These are phyloP conservation scores for Rhodotorula paludigena DNA, from an alignment of 768 basidiomycete genomes.

Conservation along the genomic window DNA sequence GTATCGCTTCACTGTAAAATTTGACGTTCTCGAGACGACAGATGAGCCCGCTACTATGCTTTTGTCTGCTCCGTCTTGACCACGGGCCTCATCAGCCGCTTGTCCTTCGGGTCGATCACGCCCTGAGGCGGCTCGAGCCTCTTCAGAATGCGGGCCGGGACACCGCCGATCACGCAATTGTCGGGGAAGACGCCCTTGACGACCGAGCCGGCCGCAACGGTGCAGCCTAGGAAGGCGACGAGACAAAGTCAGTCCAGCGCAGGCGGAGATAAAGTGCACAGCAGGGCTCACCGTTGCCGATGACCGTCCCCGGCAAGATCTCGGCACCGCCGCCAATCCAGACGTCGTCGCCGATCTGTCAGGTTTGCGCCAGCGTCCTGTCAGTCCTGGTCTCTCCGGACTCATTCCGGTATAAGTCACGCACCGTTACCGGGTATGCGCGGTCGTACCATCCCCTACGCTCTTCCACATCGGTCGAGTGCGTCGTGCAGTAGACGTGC, in stretches of 20 bases:
- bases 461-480: conserved; percentile 30
- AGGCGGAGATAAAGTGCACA: background rate
- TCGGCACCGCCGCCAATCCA: conserved; percentile 32
- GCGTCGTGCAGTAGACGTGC: conserved; percentile 37
- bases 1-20: too few relatives aligned
- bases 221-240: background rate
- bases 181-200: conserved; percentile 35
- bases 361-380: too few relatives aligned
- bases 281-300: conserved; percentile 18
- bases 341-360: conserved; percentile 4
- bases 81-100: background rate
- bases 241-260: background rate
- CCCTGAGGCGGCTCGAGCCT: conserved; percentile 8
- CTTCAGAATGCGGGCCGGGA: conserved; percentile 33
- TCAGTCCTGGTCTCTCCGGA: too few relatives aligned
- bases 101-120: background rate
- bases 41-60: too few relatives aligned
- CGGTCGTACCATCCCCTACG: conserved; percentile 31
- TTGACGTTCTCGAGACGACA: too few relatives aligned
- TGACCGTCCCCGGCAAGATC: conserved; percentile 33
- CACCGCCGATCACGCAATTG: conserved; percentile 37
- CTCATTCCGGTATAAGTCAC: too few relatives aligned
- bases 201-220: conserved; percentile 32
- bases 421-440: conserved; percentile 27
- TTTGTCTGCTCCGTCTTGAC: too few relatives aligned